Evolutionary conservation across 1,284 basidiomycete species (phyloP).

Genomic region (Rhizoctonia solani): DNA sequence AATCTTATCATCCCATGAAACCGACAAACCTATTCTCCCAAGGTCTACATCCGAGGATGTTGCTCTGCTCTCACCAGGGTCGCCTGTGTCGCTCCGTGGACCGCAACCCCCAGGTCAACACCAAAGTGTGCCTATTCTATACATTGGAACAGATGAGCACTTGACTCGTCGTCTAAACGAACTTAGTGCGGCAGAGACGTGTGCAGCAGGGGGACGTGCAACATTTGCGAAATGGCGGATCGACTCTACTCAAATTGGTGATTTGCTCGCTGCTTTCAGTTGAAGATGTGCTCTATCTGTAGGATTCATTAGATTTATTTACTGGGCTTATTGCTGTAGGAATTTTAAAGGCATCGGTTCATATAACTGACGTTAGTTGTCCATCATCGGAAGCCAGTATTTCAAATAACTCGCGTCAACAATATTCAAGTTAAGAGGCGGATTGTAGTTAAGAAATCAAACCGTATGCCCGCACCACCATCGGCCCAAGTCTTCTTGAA

Average conservation of each 20-base stretch:
- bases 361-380: too few relatives aligned
- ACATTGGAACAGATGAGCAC: conserved; percentile 74
- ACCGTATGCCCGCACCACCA: too few relatives aligned
- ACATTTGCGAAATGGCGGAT: conserved; percentile 16
- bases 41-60: conserved; percentile 49
- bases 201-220: conserved; percentile 39
- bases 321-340: too few relatives aligned
- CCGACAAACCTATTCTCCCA: conserved; percentile 45
- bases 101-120: conserved; percentile 21
- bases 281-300: neutral
- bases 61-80: conserved; percentile 51
- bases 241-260: conserved; percentile 5
- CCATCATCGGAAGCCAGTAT: too few relatives aligned
- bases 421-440: too few relatives aligned
- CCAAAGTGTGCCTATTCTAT: conserved; percentile 55
- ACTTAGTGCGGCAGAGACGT: conserved; percentile 70
- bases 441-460: too few relatives aligned
- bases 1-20: conserved; percentile 50
- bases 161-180: conserved; percentile 72
- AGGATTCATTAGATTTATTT: too few relatives aligned
- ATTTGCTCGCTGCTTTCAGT: conserved; percentile 1
- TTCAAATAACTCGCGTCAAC: too few relatives aligned
- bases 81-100: conserved; percentile 45
- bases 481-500: too few relatives aligned
- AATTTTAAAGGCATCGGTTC: too few relatives aligned